These are phyloP conservation scores for Fusarium graminum DNA, from an alignment of 2,329 filamentous ascomycete genomes.

Conservation along the genomic window DNA sequence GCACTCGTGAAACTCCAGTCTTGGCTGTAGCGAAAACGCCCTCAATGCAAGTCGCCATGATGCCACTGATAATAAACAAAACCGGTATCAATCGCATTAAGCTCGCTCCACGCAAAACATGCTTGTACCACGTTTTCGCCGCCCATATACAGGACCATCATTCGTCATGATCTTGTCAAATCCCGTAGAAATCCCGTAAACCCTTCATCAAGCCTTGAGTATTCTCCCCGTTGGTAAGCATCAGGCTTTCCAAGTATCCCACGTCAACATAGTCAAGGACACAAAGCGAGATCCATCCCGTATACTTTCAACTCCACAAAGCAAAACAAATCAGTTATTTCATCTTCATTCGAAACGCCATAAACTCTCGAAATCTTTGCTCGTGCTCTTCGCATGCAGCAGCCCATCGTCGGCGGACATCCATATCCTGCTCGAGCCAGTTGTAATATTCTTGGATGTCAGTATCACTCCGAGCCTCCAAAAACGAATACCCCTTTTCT, in stretches of 20 bases:
- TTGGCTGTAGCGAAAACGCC: conserved; percentile 28
- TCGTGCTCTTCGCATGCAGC: conserved; percentile 71
- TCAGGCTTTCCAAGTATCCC: conserved; percentile 22
- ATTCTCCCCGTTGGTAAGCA: conserved; percentile 9
- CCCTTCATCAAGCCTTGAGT: conserved; percentile 10
- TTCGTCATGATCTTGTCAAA: conserved; percentile 26
- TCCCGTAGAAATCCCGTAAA: conserved; percentile 35
- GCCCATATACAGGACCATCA: conserved; percentile 31
- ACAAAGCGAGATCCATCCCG: conserved; percentile 20
- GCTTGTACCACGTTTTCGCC: conserved; percentile 18
- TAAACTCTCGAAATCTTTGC: conserved; percentile 69
- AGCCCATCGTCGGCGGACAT: conserved; percentile 71
- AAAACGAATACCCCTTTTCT: conserved; percentile 61
- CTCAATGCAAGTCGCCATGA: conserved; percentile 27
- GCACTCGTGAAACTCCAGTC: conserved; percentile 12
- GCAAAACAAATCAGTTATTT: conserved; percentile 46
- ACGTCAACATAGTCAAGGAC: conserved; percentile 24
- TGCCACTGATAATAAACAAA: conserved; percentile 27
- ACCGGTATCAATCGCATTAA: conserved; percentile 22
- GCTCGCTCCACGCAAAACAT: conserved; percentile 31
- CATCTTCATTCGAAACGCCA: conserved; percentile 62
- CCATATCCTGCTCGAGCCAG: conserved; percentile 73
- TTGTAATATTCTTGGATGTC: conserved; percentile 70
- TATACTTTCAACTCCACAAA: conserved; percentile 24
- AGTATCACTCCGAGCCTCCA: conserved; percentile 57